Base-by-base conservation (phyloP, 2,329 filamentous ascomycete genomes). In the Sporothrix protearum region DNA sequence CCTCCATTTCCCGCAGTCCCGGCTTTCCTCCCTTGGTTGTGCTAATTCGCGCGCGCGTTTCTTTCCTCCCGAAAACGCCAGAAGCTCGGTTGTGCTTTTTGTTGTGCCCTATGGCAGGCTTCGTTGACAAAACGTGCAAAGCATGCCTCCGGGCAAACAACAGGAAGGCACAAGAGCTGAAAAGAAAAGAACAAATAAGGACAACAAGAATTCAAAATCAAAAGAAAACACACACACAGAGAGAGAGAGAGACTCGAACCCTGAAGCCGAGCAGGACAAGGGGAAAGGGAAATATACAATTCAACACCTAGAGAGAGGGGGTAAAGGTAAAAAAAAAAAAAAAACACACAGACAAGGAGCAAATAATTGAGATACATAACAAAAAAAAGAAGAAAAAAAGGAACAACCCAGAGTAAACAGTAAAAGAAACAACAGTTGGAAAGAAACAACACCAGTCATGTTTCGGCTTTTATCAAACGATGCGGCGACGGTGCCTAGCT, bases 351-450 rank as follows among this genome's bases (percentile, higher is more conserved):
- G n/a, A n/a, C n/a, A n/a, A n/a, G n/a, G n/a, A n/a, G n/a, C n/a
- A n/a, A n/a, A n/a, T n/a, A n/a, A n/a, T n/a, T n/a, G 73, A 47
- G 22, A 68, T 53, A 53, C 49, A 12, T 28, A 19, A 64, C 19
- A 45, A 30, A 28, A 61, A 74, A 71, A 71, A 72, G 39, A n/a
- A 64, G 25, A 67, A 59, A 9, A 30, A 45, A 63, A 22, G 25
- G 12, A 68, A 33, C 28, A 33, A 16, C 19, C 12, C 12, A 22
- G 25, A 57, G 3, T n/a, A 47, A 67, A 36, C 5, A 51, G n/a
- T 53, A 53, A 19, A n/a, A 19, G 51, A 10, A 47, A 45, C 14
- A 33, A 51, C 19, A 51, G 19, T 25, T 19, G 14, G 30, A 7
- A 49, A 22, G 42, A 59, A 14, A 49, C 28, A 49, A 36, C 33